phyloP scores from a whole-genome alignment of 371 early-diverging fungal genomes.

The Apophysomyces variabilis region DNA sequence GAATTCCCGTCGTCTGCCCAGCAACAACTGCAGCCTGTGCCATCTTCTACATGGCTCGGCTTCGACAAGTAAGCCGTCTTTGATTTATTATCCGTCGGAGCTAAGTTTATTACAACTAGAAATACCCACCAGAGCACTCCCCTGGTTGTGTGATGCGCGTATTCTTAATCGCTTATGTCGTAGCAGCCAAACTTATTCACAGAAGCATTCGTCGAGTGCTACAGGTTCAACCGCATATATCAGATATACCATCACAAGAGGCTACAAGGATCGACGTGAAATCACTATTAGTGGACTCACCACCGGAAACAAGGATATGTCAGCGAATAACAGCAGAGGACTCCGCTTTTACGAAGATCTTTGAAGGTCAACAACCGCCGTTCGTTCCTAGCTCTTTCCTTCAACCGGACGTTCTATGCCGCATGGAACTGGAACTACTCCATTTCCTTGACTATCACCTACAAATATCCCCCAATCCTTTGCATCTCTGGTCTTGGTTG shows the following conservation, averaged over 20 bases:
- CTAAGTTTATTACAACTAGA: neutral
- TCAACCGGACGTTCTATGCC: neutral
- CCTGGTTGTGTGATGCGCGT: conserved; percentile 13
- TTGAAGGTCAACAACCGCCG: conserved; percentile 4
- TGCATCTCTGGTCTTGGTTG: conserved; percentile 6
- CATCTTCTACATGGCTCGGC: conserved; percentile 8
- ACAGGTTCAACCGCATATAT: conserved; percentile 1
- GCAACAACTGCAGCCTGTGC: conserved; percentile 8
- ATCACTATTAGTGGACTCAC: neutral
- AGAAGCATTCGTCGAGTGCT: conserved; percentile 9
- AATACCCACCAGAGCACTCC: neutral
- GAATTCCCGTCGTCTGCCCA: conserved; percentile 14
- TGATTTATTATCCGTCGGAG: conserved; percentile 2
- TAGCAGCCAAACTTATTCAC: conserved; percentile 15
- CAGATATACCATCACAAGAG: neutral
- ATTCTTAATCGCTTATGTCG: conserved; percentile 13
- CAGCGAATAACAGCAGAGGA: conserved; percentile 2
- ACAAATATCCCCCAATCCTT: conserved; percentile 2
- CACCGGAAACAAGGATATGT: conserved; percentile 9
- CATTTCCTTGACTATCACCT: conserved; percentile 21
- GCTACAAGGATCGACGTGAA: neutral
- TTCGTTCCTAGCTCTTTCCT: neutral
- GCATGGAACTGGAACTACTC: conserved; percentile 21
- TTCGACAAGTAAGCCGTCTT: neutral
- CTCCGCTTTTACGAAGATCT: neutral